These are phyloP conservation scores for Daldinia loculata DNA, from an alignment of 495 filamentous ascomycete species.

Conservation along the genomic window DNA sequence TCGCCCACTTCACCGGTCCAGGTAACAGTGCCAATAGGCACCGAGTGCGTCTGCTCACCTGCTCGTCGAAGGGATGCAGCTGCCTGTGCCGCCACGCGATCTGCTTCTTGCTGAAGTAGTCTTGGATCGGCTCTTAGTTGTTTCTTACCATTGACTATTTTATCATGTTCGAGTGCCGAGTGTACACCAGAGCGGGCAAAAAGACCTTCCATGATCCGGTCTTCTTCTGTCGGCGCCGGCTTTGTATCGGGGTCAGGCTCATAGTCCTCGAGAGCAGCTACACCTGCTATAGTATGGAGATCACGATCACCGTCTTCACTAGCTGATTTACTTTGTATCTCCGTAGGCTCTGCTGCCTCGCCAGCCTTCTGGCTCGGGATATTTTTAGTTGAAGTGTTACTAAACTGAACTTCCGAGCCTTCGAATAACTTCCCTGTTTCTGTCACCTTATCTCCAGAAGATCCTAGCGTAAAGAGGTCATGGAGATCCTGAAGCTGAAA, in stretches of 20 bases:
- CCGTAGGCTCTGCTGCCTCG: slow-evolving; percentile 2
- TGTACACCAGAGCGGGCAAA: slow-evolving; percentile 87
- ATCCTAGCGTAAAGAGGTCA: slow-evolving; percentile 85
- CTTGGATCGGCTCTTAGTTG: slow-evolving; percentile 71
- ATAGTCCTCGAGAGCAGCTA: slow-evolving; percentile 51
- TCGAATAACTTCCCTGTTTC: slow-evolving; percentile 88
- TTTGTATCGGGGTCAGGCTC: slow-evolving; percentile 50
- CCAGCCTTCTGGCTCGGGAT: slow-evolving; percentile 32
- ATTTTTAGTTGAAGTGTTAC: slow-evolving; percentile 52
- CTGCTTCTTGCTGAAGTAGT: slow-evolving; percentile 83
- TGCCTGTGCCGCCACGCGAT: slow-evolving; percentile 78
- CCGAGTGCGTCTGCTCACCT: slow-evolving; percentile 70
- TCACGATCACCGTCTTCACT: slow-evolving; percentile 44
- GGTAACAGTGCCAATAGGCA: slow-evolving; percentile 85
- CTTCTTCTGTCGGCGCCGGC: slow-evolving; percentile 52
- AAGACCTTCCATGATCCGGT: slow-evolving; percentile 83
- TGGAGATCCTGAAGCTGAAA: slow-evolving; percentile 88
- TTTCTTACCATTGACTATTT: slow-evolving; percentile 75
- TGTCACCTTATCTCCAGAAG: slow-evolving; percentile 71
- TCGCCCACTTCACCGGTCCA: slow-evolving; percentile 90
- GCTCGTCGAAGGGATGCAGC: slow-evolving; percentile 76
- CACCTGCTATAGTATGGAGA: slow-evolving; percentile 49
- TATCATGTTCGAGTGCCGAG: slow-evolving; percentile 86
- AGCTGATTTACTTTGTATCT: slow-evolving; percentile 45
- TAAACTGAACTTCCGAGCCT: slow-evolving; percentile 76